Conservation (phyloP, 768 basidiomycete genomes). For the Tulasnella sp. region DNA sequence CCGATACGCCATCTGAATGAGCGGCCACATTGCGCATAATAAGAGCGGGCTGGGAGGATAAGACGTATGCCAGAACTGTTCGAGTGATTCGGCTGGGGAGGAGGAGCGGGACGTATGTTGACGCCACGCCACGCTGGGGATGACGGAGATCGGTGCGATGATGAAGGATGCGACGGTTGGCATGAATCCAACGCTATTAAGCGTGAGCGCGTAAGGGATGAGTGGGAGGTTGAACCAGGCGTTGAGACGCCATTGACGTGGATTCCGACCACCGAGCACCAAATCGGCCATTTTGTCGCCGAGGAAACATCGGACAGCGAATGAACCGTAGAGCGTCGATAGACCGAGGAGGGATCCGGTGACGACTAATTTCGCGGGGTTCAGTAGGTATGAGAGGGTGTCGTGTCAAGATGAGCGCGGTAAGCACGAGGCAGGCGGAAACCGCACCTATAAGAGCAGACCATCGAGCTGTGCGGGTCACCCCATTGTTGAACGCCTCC, state of each 20-base stretch:
- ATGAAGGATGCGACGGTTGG: neutral
- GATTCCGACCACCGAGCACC: slow-evolving; percentile 4
- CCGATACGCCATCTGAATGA: neutral
- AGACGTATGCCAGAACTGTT: neutral
- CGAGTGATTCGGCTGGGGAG: neutral
- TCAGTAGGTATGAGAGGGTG: neutral
- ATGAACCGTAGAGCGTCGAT: neutral
- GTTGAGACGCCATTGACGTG: slow-evolving; percentile 2
- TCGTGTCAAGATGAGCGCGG: neutral
- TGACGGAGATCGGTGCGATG: neutral
- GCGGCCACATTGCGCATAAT: neutral
- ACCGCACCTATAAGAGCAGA: neutral
- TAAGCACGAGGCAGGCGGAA: neutral
- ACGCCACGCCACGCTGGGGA: neutral
- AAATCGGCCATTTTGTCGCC: neutral
- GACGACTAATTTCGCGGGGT: neutral
- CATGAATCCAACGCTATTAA: neutral
- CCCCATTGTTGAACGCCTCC: neutral
- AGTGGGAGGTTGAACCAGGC: slow-evolving; percentile 7
- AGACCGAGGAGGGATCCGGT: neutral
- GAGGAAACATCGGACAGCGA: neutral
- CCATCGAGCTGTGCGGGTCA: neutral
- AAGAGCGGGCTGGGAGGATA: slow-evolving; percentile 1
- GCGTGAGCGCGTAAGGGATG: neutral
- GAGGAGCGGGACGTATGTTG: neutral